phyloP scores from a whole-genome alignment of 2,329 filamentous ascomycete genomes.

The Phyllosticta paracitricarpa region DNA sequence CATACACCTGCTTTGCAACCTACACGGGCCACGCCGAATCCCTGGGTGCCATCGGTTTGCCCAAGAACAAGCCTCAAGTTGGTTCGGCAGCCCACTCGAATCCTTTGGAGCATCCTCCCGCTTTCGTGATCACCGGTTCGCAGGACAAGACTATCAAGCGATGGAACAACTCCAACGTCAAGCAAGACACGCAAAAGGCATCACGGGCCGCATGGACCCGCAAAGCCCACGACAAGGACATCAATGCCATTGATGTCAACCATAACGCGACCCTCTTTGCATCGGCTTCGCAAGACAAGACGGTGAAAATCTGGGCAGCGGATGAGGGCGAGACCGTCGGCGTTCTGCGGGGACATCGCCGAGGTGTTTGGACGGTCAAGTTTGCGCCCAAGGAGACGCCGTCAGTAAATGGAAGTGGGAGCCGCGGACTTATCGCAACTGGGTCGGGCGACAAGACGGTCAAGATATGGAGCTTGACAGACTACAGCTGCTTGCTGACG shows the following conservation, averaged over 20 bases:
- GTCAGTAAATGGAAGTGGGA: slow-evolving; percentile 43
- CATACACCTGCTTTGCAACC: slow-evolving; percentile 68
- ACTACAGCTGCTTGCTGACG: slow-evolving; percentile 86
- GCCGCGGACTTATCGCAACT: slow-evolving; percentile 75
- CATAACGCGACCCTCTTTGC: slow-evolving; percentile 71
- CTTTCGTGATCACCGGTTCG: slow-evolving; percentile 82
- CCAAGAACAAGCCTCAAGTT: slow-evolving; percentile 56
- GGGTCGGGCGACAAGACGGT: slow-evolving; percentile 94
- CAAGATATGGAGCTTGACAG: slow-evolving; percentile 85
- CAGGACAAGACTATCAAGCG: slow-evolving; percentile 93
- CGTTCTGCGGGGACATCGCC: slow-evolving; percentile 81
- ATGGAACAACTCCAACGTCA: slow-evolving; percentile 53
- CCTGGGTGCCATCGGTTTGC: slow-evolving; percentile 77
- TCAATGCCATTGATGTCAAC: slow-evolving; percentile 85
- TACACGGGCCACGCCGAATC: slow-evolving; percentile 94
- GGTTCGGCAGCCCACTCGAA: slow-evolving; percentile 61
- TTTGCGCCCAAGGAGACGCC: slow-evolving; percentile 77
- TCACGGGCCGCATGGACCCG: slow-evolving; percentile 70
- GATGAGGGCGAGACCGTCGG: slow-evolving; percentile 85
- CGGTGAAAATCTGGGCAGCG: slow-evolving; percentile 91
- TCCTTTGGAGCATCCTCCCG: slow-evolving; percentile 69
- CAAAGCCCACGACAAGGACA: slow-evolving; percentile 97
- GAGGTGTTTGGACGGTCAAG: slow-evolving; percentile 90
- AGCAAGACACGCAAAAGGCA: slow-evolving; percentile 40
- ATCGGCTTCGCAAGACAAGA: slow-evolving; percentile 91